Base-by-base conservation (phyloP, 306 rosid genomes). In the Argentina anserina region DNA sequence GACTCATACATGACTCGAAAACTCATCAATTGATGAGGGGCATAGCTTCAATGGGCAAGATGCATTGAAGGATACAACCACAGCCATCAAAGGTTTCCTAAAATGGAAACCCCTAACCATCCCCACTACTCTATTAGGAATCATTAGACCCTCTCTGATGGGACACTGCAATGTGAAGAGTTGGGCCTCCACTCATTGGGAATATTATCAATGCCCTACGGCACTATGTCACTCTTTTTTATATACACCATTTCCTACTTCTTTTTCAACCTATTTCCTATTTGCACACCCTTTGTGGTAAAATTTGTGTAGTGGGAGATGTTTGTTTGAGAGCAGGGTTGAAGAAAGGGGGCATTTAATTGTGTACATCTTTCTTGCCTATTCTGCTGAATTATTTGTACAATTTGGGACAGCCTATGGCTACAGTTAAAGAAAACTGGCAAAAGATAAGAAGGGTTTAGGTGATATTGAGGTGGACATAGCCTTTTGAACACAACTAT, bases 211-310 rank as follows among this genome's bases (percentile, higher is more conserved):
- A 58, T 74, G 76, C 64, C 10, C 77, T 68, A 42, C 63, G 75
- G 71, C 76, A 76, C 70, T 23, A 11, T 65, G 45, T 49, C 47
- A 42, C 47, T 52, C 77, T 49, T 70, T 82, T 69, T 39, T 0
- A 34, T 0, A 34, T 53, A 53, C 76, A 68, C 79, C 72, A 60
- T 29, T 13, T 10, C 7, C n/a, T 29, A 55, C 47, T 43, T 53
- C 37, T 52, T 53, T 81, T 77, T 77, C 71, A 75, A 71, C 71
- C 13, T 36, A 84, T 70, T 82, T 80, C 80, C 82, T 82, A 80
- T 80, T 84, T 74, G 10, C 72, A 72, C 81, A 60, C 83, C 72
- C 80, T 76, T 79, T 86, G 78, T 56, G 64, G 18, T 71, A 78
- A 82, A 26, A 41, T 45, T 63, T 28, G 25, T 14, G 72, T 10